These are phyloP conservation scores for Fusarium aywerte DNA, from an alignment of 2,329 filamentous ascomycete species.

Conservation along the genomic window DNA sequence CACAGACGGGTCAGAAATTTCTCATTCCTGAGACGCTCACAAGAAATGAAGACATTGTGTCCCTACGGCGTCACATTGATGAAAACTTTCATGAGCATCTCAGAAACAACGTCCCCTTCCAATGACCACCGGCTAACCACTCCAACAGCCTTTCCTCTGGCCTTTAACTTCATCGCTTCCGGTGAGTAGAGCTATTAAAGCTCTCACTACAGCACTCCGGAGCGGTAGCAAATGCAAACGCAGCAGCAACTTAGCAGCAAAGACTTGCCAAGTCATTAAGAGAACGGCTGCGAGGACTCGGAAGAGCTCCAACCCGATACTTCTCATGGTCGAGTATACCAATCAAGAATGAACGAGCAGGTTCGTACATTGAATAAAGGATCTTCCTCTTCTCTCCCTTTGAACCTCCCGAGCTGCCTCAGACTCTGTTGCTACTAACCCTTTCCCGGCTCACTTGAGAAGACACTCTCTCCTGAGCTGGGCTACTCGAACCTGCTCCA, in stretches of 20 bases:
- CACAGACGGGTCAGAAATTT: constrained; percentile 78
- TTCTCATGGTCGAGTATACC: constrained; percentile 36
- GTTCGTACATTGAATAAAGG: constrained; percentile 57
- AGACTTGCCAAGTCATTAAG: constrained; percentile 21
- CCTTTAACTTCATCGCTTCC: constrained; percentile 90
- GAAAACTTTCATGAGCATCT: neutral
- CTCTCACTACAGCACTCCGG: constrained; percentile 52
- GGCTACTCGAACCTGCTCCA: constrained; percentile 31
- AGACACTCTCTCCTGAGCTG: neutral
- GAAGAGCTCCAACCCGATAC: constrained; percentile 6
- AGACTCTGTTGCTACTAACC: constrained; percentile 46
- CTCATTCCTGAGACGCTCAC: constrained; percentile 5
- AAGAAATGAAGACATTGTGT: neutral
- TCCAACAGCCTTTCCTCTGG: constrained; percentile 75
- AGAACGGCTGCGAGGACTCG: constrained; percentile 14
- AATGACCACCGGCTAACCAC: constrained; percentile 46
- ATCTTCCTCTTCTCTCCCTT: constrained; percentile 50
- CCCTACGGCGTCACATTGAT: neutral
- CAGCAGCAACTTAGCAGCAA: constrained; percentile 48
- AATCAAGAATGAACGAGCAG: constrained; percentile 49
- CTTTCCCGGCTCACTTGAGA: constrained; percentile 11
- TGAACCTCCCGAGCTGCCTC: constrained; percentile 39
- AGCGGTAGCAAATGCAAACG: constrained; percentile 68
- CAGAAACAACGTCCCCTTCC: neutral
- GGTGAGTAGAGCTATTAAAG: constrained; percentile 73